Evolutionary conservation across 2,329 filamentous ascomycete genomes (phyloP).

Genomic region (Raffaelea ambrosiae): DNA sequence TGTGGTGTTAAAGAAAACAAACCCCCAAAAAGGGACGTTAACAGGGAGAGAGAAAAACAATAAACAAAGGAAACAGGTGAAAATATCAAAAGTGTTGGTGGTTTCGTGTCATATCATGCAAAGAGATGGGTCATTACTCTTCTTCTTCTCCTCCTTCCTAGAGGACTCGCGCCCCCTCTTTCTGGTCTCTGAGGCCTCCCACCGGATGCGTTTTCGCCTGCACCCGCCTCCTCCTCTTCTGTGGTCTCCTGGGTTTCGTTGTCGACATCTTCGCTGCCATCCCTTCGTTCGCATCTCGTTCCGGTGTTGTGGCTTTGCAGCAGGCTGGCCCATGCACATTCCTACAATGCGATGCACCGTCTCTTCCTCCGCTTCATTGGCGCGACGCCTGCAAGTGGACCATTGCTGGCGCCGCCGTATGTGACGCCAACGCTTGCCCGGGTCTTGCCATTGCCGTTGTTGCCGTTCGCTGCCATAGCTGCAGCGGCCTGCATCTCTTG

Average conservation of each 20-base stretch:
- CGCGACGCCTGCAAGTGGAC: conserved; percentile 28
- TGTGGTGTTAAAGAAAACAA: background rate
- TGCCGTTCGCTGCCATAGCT: conserved; percentile 23
- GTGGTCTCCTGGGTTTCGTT: too few species aligned
- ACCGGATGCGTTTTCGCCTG: background rate
- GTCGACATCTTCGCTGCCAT: background rate
- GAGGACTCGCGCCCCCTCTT: background rate
- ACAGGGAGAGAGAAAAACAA: too few species aligned
- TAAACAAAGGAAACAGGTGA: conserved; percentile 8
- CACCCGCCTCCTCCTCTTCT: too few species aligned
- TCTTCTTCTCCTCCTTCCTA: background rate
- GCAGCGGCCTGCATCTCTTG: conserved; percentile 38
- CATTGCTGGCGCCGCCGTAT: conserved; percentile 12
- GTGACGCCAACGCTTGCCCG: conserved; percentile 24
- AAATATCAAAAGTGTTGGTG: background rate
- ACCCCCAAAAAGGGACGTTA: too few species aligned
- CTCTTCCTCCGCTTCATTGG: conserved; percentile 71
- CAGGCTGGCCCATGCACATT: background rate
- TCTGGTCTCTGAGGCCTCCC: background rate
- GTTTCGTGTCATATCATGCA: conserved; percentile 17
- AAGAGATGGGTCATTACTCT: conserved; percentile 16
- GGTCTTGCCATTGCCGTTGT: conserved; percentile 22
- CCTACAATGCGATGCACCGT: conserved; percentile 71
- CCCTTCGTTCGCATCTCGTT: background rate
- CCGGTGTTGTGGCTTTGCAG: background rate